A percentile compares a stretch with the other conserved stretches of the same genome.
Conservation (phyloP, 352 stramenopile genomes). For the Phytopythium montanum region DNA sequence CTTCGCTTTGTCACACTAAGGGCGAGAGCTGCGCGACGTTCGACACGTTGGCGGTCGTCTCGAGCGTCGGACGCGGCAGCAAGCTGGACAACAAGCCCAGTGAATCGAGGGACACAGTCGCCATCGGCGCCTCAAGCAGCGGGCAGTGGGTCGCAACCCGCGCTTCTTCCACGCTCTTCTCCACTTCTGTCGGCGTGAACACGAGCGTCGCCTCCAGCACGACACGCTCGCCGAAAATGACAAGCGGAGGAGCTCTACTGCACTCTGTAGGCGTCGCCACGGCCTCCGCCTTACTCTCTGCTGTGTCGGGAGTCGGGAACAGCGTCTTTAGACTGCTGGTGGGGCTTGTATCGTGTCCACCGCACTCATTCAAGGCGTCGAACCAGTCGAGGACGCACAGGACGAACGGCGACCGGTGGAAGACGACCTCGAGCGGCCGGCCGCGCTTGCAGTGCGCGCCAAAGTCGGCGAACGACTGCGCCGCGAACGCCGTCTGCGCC, state of each 20-base stretch:
- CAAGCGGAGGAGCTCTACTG: conserved; percentile 9
- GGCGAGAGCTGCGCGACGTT: neutral
- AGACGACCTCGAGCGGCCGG: conserved; percentile 33
- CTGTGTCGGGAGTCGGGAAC: neutral
- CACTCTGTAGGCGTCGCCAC: neutral
- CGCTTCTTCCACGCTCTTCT: neutral
- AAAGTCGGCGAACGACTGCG: conserved; percentile 23
- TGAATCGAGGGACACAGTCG: conserved; percentile 10
- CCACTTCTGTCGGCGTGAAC: neutral
- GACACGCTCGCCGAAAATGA: conserved; percentile 24
- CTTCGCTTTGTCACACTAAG: neutral
- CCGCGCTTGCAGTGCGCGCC: conserved; percentile 14
- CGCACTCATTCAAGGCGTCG: conserved; percentile 7
- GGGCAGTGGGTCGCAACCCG: conserved; percentile 12
- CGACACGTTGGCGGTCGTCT: neutral
- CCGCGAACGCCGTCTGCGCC: conserved; percentile 23
- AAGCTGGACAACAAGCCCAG: neutral
- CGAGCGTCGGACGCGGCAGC: neutral
- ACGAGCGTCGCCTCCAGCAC: conserved; percentile 17
- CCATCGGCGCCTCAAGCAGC: conserved; percentile 33
- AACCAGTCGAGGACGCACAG: conserved; percentile 33
- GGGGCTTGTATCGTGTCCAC: neutral
- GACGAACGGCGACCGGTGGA: conserved; percentile 25
- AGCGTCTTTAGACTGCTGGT: neutral
- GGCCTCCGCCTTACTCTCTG: neutral